Percentiles rank a stretch among this genome's conserved stretches.
phyloP scores from a whole-genome alignment of 306 rosid species.

The Prunus davidiana region DNA sequence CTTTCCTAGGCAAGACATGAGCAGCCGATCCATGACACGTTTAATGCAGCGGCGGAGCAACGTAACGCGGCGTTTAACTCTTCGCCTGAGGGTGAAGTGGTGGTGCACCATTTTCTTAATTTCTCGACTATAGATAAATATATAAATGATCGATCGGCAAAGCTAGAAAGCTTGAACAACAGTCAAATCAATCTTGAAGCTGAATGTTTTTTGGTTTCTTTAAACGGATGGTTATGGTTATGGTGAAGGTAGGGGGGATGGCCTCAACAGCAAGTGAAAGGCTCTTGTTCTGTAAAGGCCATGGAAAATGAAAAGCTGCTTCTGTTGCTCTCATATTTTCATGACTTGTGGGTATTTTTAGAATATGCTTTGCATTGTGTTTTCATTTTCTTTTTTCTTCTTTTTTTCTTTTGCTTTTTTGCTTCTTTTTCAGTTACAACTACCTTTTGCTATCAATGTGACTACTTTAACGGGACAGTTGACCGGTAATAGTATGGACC shows the following conservation, averaged over 20 bases:
- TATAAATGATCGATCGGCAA: no score
- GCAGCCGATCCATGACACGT: slow-evolving; percentile 42
- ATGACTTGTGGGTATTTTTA: slow-evolving; percentile 33
- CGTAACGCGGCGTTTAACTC: slow-evolving; percentile 43
- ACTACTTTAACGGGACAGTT: slow-evolving; percentile 65
- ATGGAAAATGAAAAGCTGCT: slow-evolving; percentile 44
- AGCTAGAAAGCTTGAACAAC: not conserved
- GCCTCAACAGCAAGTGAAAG: slow-evolving; percentile 44
- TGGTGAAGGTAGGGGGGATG: slow-evolving; percentile 26
- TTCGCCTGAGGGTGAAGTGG: slow-evolving; percentile 23
- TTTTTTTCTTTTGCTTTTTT: not conserved
- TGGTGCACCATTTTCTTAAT: slow-evolving; percentile 4
- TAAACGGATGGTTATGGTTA: not conserved
- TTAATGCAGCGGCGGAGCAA: slow-evolving; percentile 61
- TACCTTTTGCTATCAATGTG: slow-evolving; percentile 39
- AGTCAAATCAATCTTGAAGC: not conserved
- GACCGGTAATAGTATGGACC: slow-evolving; percentile 41
- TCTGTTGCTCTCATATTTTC: slow-evolving; percentile 30
- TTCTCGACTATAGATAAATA: no score
- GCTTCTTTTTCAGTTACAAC: slow-evolving; percentile 46
- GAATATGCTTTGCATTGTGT: slow-evolving; percentile 5
- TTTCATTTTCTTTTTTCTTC: not conserved
- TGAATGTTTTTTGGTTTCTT: not conserved
- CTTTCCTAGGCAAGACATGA: slow-evolving; percentile 52
- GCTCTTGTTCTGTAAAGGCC: slow-evolving; percentile 43